Evolutionary conservation across 2,329 filamentous ascomycete genomes (phyloP).

Genomic region (Aspergillus phoenicis): DNA sequence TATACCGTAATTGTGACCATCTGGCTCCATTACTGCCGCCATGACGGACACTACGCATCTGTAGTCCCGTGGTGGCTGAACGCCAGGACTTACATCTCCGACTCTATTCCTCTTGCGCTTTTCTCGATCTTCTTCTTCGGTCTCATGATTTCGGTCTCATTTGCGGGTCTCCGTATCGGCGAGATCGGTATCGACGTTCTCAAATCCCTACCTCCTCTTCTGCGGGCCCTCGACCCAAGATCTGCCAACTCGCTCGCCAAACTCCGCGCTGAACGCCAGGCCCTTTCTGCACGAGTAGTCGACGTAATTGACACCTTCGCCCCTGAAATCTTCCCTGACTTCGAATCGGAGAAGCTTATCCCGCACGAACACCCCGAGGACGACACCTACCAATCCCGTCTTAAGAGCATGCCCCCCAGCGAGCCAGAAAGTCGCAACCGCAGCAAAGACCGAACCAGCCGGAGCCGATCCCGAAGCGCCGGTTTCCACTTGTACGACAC

Average conservation of each 20-base stretch:
- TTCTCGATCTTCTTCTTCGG: constrained; percentile 68
- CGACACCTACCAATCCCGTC: constrained; percentile 13
- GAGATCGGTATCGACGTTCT: constrained; percentile 99
- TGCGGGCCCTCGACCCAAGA: constrained; percentile 80
- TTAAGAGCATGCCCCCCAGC: constrained; percentile 29
- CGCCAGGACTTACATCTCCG: constrained; percentile 8
- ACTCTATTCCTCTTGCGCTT: constrained; percentile 1
- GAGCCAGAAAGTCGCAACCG: constrained; percentile 16
- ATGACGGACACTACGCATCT: constrained; percentile 77
- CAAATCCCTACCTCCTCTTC: constrained; percentile 86
- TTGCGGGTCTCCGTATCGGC: constrained; percentile 89
- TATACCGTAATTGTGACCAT: constrained; percentile 75
- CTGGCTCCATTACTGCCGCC: constrained; percentile 78
- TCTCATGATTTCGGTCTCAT: constrained; percentile 74
- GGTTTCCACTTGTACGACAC: constrained; percentile 15
- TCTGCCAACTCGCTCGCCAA: constrained; percentile 82
- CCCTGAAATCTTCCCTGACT: constrained; percentile 96
- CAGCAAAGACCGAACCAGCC: constrained; percentile 19
- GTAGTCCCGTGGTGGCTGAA: constrained; percentile 73
- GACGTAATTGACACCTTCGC: constrained; percentile 93
- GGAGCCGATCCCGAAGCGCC: constrained; percentile 17
- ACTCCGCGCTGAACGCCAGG: constrained; percentile 70
- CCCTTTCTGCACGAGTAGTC: constrained; percentile 80
- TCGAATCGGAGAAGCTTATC: constrained; percentile 81
- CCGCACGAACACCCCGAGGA: constrained; percentile 61